Percentiles rank a stretch among this genome's conserved stretches.
Conservation (phyloP, 192 early-diverging fungal genomes). For the Obelidium mucronatum region DNA sequence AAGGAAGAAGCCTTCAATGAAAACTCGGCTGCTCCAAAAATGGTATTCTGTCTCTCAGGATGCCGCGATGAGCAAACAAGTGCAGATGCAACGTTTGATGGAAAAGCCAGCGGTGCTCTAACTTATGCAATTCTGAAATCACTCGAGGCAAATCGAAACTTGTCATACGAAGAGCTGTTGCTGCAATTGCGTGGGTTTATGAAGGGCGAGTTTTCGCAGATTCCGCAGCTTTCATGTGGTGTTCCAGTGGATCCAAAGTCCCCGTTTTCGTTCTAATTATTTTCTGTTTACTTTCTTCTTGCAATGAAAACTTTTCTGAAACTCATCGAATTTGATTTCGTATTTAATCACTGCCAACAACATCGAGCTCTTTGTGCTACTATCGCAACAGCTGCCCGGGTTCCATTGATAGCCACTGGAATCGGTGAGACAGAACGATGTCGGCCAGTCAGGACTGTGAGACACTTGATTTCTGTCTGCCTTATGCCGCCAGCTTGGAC, state of each 20-base stretch:
- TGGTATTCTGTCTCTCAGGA: constrained; percentile 53
- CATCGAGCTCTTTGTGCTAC: neutral
- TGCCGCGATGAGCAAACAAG: constrained; percentile 71
- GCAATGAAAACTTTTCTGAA: neutral
- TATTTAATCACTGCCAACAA: too few relatives aligned
- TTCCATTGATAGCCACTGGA: neutral
- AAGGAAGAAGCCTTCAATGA: constrained; percentile 18
- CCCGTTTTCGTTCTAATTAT: constrained; percentile 20
- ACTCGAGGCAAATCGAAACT: constrained; percentile 49
- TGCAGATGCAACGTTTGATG: constrained; percentile 65
- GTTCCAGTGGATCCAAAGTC: constrained; percentile 66
- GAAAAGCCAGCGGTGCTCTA: constrained; percentile 66
- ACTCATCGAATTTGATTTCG: neutral
- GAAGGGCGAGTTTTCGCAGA: constrained; percentile 70
- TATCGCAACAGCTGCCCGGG: neutral
- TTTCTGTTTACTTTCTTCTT: neutral
- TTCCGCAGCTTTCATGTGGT: constrained; percentile 81
- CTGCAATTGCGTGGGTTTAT: constrained; percentile 73
- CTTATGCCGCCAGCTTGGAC: too few relatives aligned
- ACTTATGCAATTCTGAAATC: constrained; percentile 59
- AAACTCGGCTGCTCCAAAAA: constrained; percentile 55
- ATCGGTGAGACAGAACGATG: neutral
- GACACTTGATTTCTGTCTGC: too few relatives aligned
- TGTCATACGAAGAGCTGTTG: constrained; percentile 76
- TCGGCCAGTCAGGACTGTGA: neutral